Percentiles rank a stretch among this genome's conserved stretches.
Conservation (phyloP, 345 rosid species). For the Hibiscus tridactylites region DNA sequence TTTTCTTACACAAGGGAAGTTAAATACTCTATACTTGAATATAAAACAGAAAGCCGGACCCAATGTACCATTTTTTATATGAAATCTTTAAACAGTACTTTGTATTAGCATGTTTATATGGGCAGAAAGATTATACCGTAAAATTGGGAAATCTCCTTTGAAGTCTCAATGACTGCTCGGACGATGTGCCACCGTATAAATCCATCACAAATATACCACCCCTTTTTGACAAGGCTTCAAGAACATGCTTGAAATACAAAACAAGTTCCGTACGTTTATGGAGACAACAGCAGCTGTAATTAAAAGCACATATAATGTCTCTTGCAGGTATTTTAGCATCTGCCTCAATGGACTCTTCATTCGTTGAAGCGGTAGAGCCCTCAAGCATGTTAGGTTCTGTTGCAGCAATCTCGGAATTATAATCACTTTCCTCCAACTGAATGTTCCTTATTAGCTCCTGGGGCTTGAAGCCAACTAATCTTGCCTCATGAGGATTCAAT, state of each 20-base stretch:
- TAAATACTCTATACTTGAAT: not conserved
- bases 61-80: no score
- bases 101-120: not conserved
- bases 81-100: not conserved
- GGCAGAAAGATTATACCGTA: conserved; percentile 40
- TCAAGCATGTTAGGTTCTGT: conserved; percentile 18
- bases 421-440: conserved; percentile 26
- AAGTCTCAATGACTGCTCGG: conserved; percentile 64
- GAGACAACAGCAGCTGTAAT: conserved; percentile 88
- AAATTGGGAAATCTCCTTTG: conserved; percentile 72
- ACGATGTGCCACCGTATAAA: conserved; percentile 84
- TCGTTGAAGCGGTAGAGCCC: conserved; percentile 9
- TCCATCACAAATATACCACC: conserved; percentile 91
- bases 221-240: conserved; percentile 47
- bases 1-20: not conserved
- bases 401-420: conserved; percentile 9
- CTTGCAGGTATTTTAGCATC: conserved; percentile 40
- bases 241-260: conserved; percentile 66
- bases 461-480: conserved; percentile 42
- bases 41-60: not conserved
- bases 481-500: conserved; percentile 63
- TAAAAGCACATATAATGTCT: conserved; percentile 87
- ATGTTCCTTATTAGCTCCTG: conserved; percentile 35
- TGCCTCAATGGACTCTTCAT: conserved; percentile 23
- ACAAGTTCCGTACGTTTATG: conserved; percentile 68